Conservation (phyloP, 768 basidiomycete species). For the Leccinum arenicola region DNA sequence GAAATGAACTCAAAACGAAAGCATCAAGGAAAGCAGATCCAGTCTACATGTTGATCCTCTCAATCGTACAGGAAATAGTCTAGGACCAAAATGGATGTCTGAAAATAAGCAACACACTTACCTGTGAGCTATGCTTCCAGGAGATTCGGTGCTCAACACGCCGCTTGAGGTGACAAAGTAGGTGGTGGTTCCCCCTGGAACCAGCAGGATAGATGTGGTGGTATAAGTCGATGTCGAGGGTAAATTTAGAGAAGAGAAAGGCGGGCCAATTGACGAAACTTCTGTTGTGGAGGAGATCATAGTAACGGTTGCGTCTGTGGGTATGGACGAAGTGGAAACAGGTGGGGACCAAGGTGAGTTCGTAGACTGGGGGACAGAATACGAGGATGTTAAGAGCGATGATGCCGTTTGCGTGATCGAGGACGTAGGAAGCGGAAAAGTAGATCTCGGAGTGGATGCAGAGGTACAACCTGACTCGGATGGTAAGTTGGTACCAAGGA, state of each 20-base stretch:
- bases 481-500: not conserved
- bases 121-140: conserved; percentile 8
- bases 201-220: conserved; percentile 17
- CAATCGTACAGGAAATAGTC: conserved; percentile 6
- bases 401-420: not conserved
- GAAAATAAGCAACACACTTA: conserved; percentile 11
- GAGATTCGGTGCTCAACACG: conserved; percentile 23
- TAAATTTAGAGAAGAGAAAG: not conserved
- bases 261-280: conserved; percentile 1
- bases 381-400: conserved; percentile 3
- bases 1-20: not conserved
- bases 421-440: not conserved
- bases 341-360: not conserved
- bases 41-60: conserved; percentile 9
- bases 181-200: conserved; percentile 14
- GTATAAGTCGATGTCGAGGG: conserved; percentile 20
- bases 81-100: not conserved
- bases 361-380: not conserved
- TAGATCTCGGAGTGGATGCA: not conserved
- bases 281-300: conserved; percentile 18
- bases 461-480: conserved; percentile 1
- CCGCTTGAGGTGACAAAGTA: conserved; percentile 19
- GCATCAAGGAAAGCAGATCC: not conserved
- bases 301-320: conserved; percentile 6
- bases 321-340: not conserved